Conservation (phyloP, 176 grass and related monocot genomes). For the Hordeum vulgare region DNA sequence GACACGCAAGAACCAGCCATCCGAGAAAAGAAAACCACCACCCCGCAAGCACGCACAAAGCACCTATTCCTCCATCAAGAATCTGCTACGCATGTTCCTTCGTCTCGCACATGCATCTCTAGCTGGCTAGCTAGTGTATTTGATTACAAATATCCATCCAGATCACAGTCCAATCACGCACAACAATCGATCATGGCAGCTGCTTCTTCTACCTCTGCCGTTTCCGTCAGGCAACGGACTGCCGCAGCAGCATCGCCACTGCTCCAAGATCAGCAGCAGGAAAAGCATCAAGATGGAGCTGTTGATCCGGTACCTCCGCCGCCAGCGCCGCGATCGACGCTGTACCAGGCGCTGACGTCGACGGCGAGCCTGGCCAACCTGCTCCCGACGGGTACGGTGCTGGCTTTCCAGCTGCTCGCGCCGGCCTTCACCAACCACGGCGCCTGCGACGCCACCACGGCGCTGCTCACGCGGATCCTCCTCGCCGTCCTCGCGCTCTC, state of each 20-base stretch:
- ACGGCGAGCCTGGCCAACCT: conserved; percentile 73
- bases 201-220: background rate
- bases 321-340: background rate
- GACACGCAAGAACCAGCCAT: background rate
- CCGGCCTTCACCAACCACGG: conserved; percentile 82
- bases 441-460: conserved; percentile 52
- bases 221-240: conserved; percentile 16
- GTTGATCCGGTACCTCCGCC: background rate
- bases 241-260: background rate
- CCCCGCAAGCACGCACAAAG: background rate
- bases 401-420: conserved; percentile 77
- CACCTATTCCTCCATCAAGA: background rate
- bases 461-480: conserved; percentile 3
- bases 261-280: background rate
- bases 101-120: background rate
- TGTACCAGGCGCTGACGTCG: conserved; percentile 52
- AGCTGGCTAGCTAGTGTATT: background rate
- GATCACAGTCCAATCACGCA: background rate
- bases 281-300: background rate
- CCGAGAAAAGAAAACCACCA: background rate
- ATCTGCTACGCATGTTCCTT: background rate
- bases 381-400: conserved; percentile 72
- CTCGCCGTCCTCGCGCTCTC: conserved; percentile 41
- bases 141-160: background rate
- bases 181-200: background rate